Base-by-base conservation (phyloP, 129 eudicot species). In the Erigeron canadensis region DNA sequence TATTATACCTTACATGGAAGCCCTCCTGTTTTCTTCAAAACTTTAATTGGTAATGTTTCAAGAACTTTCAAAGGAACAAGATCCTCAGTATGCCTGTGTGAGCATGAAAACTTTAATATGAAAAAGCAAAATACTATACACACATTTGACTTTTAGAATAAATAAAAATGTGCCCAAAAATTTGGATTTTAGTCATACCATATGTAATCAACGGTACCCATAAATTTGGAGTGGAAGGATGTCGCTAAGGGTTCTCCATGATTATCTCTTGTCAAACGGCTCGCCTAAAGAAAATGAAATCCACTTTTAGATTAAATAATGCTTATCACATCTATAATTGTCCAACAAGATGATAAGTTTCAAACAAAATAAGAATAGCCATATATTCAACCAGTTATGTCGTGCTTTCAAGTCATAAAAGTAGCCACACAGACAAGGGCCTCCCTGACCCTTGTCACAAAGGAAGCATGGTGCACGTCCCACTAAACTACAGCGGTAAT, bases 171-270 rank as follows among this genome's bases (percentile, higher is more conserved):
- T 38, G 37, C 18, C n/a, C 13, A 50, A 58, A 4, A 39, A 21
- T 11, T 38, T 16, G 72, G 45, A 34, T 42, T 13, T 10, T 46
- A 39, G 34, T 28, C 54, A 54, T 91, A 91, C 97, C 97, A 91
- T 68, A 91, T 91, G 67, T 88, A 91, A 76, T 91, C 97, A 74
- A 91, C 96, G 38, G 97, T 91, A 70, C 97, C 97, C 86, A 81
- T 75, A 75, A 91, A 91, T 74, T 62, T 80, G 62, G 90, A 81
- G 59, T 91, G 97, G 63, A 64, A 86, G 46, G 97, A 78, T 50
- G 97, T 91, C 47, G 82, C 96, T 66, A 84, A 80, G 9, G 97
- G 97, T 83, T 91, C 97, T 71, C 97, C 97, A 64, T 45, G 18
- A 47, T 42, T 57, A 82, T 88, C 96, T 77, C 97, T 79, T 6